Base-by-base conservation (phyloP, 352 stramenopile species). In the Blastocystis sp. region DNA sequence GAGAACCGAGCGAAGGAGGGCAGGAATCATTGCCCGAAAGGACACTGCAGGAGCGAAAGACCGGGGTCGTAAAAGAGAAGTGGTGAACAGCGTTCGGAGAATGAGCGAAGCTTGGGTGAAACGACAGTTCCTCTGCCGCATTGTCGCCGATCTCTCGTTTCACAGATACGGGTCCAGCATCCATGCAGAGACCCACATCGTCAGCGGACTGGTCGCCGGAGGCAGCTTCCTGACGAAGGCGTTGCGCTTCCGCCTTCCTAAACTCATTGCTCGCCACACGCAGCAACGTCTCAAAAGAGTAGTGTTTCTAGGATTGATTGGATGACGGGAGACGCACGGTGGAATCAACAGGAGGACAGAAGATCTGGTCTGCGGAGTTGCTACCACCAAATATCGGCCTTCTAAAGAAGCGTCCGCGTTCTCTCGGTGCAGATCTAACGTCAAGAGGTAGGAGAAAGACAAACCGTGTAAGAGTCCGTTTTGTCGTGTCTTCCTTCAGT, bases 401-500 rank as follows among this genome's bases (percentile, higher is more conserved):
- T 28, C 60, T n/a, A 11, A 21, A 41, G 1, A 34, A 53, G n/a
- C 38, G 21, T 0, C 67, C 11, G 17, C 74, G 48, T 21, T 84
- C 74, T 53, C 56, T 43, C 28, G 74, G 69, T 28, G 69, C 19
- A 70, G 74, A 84, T 52, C 74, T 84, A 84, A 2, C 1, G 21
- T 11, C 38, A 84, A 70, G 19, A 70, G 23, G 34, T 2, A 0
- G 38, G 21, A 2, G 28, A 23, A 69, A n/a, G 34, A 45, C 1
- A 5, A 2, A 84, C 74, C 66, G 67, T 0, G 52, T 40, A 48
- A 84, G 9, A 52, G n/a, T 69, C 43, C 69, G 67, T 56, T 84
- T 84, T 70, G 45, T 43, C 45, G 45, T 48, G 9, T 84, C 74
- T 38, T 84, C 74, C 48, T 84, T 84, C n/a, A 84, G 60, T 84